Percentiles rank a stretch among this genome's conserved stretches.
These are phyloP conservation scores for Micractinium conductrix DNA, from an alignment of 139 green algal genomes.

Conservation along the genomic window DNA sequence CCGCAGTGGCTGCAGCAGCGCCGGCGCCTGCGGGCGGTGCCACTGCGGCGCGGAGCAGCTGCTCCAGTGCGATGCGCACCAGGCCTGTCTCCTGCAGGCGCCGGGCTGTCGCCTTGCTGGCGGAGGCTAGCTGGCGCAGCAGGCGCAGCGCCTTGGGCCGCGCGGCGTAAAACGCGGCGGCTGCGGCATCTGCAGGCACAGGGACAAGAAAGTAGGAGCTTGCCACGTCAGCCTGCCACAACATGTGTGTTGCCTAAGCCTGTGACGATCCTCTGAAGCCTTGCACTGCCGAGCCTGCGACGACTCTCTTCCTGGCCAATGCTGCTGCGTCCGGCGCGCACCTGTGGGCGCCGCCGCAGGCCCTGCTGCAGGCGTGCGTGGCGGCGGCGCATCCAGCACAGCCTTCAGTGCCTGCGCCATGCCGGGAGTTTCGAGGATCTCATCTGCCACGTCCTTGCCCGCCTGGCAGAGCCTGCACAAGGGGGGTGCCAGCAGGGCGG, in stretches of 20 bases:
- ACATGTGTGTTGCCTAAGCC: too few species aligned
- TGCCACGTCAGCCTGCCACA: too few species aligned
- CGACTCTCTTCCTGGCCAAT: too few species aligned
- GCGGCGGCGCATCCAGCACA: conserved; percentile 33
- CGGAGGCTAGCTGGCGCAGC: conserved; percentile 58
- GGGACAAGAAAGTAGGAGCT: neutral
- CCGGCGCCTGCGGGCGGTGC: neutral
- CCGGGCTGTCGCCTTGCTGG: conserved; percentile 47
- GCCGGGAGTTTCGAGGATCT: conserved; percentile 46
- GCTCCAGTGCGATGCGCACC: conserved; percentile 28
- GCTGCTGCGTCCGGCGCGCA: too few species aligned
- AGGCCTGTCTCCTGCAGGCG: conserved; percentile 42
- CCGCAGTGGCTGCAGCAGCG: neutral
- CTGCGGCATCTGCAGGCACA: conserved; percentile 1
- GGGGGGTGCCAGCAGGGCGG: too few species aligned
- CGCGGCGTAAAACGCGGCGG: conserved; percentile 11
- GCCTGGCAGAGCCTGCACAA: conserved; percentile 30
- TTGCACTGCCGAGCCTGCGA: too few species aligned
- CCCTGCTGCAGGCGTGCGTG: neutral
- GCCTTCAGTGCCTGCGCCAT: conserved; percentile 44
- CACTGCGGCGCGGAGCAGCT: conserved; percentile 34
- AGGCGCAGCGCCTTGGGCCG: conserved; percentile 48
- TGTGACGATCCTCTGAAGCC: too few species aligned
- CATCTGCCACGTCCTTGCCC: conserved; percentile 46
- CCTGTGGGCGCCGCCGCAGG: neutral